phyloP scores from a whole-genome alignment of 768 basidiomycete genomes.

The Boletus tylopilopsis region DNA sequence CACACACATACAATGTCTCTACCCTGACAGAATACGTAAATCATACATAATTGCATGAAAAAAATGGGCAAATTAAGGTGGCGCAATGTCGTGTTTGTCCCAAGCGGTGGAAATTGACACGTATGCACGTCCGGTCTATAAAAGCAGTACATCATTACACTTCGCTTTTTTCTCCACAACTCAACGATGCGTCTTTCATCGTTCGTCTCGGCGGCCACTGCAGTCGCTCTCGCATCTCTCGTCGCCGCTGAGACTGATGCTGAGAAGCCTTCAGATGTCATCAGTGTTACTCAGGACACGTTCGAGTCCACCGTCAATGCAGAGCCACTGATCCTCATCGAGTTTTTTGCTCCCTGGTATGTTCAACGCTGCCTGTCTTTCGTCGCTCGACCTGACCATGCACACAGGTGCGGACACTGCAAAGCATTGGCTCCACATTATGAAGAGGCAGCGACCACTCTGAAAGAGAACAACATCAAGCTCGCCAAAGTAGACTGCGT shows the following conservation, averaged over 20 bases:
- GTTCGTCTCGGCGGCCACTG: conserved; percentile 46
- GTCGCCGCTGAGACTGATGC: conserved; percentile 43
- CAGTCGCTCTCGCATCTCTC: conserved; percentile 51
- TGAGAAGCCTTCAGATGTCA: conserved; percentile 65
- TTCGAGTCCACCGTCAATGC: conserved; percentile 64
- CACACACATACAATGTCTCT: background rate
- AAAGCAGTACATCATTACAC: conserved; percentile 7
- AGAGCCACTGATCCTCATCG: conserved; percentile 80
- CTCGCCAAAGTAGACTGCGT: conserved; percentile 98
- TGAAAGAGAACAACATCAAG: conserved; percentile 88
- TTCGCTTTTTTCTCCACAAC: conserved; percentile 17
- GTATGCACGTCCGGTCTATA: conserved; percentile 27
- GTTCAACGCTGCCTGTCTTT: background rate
- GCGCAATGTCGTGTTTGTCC: background rate
- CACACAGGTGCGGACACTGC: conserved; percentile 88
- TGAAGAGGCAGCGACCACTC: conserved; percentile 87
- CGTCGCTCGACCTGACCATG: background rate
- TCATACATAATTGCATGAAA: background rate
- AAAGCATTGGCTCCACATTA: conserved; percentile 93
- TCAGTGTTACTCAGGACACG: conserved; percentile 64
- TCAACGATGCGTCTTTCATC: conserved; percentile 61
- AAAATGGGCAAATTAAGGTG: no score
- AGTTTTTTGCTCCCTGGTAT: conserved; percentile 92
- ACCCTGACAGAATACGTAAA: background rate
- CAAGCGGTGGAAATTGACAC: conserved; percentile 21